Conservation (phyloP, 495 filamentous ascomycete genomes). For the Talaromyces borbonicus region DNA sequence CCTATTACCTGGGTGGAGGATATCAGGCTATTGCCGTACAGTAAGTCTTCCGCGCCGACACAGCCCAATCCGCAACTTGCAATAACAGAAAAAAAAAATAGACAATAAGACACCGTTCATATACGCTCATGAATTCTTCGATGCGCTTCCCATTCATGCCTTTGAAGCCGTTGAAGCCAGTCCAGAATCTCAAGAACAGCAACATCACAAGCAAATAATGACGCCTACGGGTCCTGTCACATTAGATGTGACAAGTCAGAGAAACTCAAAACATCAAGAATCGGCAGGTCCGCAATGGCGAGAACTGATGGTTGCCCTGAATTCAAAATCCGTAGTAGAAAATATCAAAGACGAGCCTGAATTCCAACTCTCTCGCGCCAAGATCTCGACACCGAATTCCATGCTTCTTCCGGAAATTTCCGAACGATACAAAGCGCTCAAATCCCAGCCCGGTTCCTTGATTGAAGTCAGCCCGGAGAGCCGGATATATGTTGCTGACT, state of each 20-base stretch:
- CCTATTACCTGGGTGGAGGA: slow-evolving; percentile 88
- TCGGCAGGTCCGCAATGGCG: slow-evolving; percentile 56
- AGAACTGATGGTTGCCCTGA: slow-evolving; percentile 70
- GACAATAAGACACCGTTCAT: slow-evolving; percentile 75
- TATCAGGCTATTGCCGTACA: slow-evolving; percentile 68
- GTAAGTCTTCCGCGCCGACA: slow-evolving; percentile 38
- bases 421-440: slow-evolving; percentile 66
- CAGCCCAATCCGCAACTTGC: no score
- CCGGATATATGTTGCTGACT: slow-evolving; percentile 64
- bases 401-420: slow-evolving; percentile 80
- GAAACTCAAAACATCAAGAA: slow-evolving; percentile 17
- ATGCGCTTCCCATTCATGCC: slow-evolving; percentile 94
- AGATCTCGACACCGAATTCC: slow-evolving; percentile 66
- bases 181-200: slow-evolving; percentile 20
- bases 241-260: slow-evolving; percentile 32
- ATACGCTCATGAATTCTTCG: slow-evolving; percentile 96
- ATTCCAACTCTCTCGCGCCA: slow-evolving; percentile 73
- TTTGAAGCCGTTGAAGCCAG: slow-evolving; percentile 62
- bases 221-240: slow-evolving; percentile 36
- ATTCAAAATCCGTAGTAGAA: slow-evolving; percentile 44
- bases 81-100: slow-evolving; percentile 15
- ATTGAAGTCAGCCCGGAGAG: slow-evolving; percentile 89
- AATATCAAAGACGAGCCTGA: slow-evolving; percentile 46
- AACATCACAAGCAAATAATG: slow-evolving; percentile 30
- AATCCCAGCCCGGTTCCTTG: slow-evolving; percentile 47